Conservation (phyloP, 495 filamentous ascomycete genomes). For the Amniculicola lignicola region DNA sequence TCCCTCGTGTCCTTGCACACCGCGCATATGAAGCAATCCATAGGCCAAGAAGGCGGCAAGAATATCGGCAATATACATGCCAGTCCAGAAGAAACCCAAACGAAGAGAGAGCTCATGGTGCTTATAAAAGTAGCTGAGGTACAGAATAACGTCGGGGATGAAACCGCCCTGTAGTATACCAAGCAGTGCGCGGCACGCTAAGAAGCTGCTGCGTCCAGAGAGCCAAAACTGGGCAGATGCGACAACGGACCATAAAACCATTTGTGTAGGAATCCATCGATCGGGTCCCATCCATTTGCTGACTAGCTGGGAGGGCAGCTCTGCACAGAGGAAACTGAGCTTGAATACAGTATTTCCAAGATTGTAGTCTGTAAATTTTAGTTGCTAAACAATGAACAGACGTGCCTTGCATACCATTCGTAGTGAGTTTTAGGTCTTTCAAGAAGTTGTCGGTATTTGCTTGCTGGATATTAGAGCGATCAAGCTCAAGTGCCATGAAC, state of each 20-base stretch:
- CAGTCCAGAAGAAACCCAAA: slow-evolving; percentile 68
- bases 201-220: slow-evolving; percentile 19
- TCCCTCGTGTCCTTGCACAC: slow-evolving; percentile 56
- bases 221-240: slow-evolving; percentile 25
- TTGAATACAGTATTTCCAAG: slow-evolving; percentile 35
- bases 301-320: slow-evolving; percentile 33
- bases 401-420: slow-evolving; percentile 26
- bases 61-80: slow-evolving; percentile 64
- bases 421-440: slow-evolving; percentile 28
- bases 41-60: slow-evolving; percentile 67
- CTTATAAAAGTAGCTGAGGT: slow-evolving; percentile 75
- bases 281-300: slow-evolving; percentile 34
- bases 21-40: slow-evolving; percentile 66
- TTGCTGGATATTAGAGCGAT: slow-evolving; percentile 32
- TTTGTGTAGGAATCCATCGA: slow-evolving; percentile 32
- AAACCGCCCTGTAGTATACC: slow-evolving; percentile 37
- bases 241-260: slow-evolving; percentile 32
- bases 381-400: background rate
- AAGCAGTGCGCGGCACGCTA: slow-evolving; percentile 21
- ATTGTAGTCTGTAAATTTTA: slow-evolving; percentile 25
- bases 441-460: slow-evolving; percentile 32
- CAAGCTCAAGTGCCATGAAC: slow-evolving; percentile 34
- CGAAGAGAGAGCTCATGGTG: slow-evolving; percentile 65
- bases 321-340: slow-evolving; percentile 28
- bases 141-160: slow-evolving; percentile 54